phyloP scores from a whole-genome alignment of 2,329 filamentous ascomycete genomes.

The Aspergillus sergii region DNA sequence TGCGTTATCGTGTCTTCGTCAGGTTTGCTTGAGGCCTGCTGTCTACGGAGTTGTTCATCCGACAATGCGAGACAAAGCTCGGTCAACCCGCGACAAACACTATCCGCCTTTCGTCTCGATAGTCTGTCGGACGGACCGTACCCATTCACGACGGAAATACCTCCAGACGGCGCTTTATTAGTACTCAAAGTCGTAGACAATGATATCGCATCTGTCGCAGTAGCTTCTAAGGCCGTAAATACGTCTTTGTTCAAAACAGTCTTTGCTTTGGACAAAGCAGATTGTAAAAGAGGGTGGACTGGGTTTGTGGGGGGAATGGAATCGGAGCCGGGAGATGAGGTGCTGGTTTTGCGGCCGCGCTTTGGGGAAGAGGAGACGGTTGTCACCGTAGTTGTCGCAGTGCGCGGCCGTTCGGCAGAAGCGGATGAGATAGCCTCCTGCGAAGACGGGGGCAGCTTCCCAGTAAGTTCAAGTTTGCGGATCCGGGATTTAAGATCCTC shows the following conservation, averaged over 20 bases:
- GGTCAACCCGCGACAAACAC: constrained; percentile 87
- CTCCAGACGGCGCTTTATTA: constrained; percentile 61
- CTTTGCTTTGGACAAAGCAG: constrained; percentile 79
- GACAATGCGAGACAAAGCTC: constrained; percentile 86
- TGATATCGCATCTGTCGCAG: constrained; percentile 77
- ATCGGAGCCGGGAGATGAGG: constrained; percentile 37
- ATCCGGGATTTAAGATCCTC: constrained; percentile 95
- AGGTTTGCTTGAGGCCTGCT: constrained; percentile 31
- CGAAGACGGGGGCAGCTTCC: constrained; percentile 81
- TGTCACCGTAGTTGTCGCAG: constrained; percentile 87
- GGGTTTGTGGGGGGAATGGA: constrained; percentile 51
- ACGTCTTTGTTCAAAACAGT: constrained; percentile 69
- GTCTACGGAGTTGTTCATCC: constrained; percentile 53
- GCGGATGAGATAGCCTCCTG: constrained; percentile 75
- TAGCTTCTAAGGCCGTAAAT: constrained; percentile 77
- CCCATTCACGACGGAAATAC: constrained; percentile 40
- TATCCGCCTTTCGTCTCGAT: constrained; percentile 85
- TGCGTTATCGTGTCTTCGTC: constrained; percentile 25
- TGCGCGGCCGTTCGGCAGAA: constrained; percentile 80
- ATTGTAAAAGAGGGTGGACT: constrained; percentile 75
- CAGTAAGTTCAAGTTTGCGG: constrained; percentile 83
- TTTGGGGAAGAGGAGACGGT: constrained; percentile 90
- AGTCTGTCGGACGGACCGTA: constrained; percentile 70
- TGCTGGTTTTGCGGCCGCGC: constrained; percentile 59
- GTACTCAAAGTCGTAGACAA: constrained; percentile 78